Base-by-base conservation (phyloP, 148 eudicot species). In the Persicaria tinctoria region DNA sequence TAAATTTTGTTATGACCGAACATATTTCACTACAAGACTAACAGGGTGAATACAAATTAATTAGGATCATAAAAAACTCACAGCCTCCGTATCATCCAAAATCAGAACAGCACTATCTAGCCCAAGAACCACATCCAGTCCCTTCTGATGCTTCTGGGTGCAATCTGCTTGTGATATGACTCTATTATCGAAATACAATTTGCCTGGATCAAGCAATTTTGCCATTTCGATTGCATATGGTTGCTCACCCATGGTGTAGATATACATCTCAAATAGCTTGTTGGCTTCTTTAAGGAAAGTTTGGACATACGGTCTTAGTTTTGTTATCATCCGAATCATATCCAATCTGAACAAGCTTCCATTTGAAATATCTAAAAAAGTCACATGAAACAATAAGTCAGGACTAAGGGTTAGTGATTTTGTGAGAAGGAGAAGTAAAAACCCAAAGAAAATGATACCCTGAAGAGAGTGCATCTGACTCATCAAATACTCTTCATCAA, bases 161-260 rank as follows among this genome's bases (percentile, higher is more conserved):
- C 91, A 86, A 80, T 95, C 96, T 55, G 81, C 87, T 77, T 92
- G 91, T 27, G 98, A 91, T 60, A 94, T 92, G 66, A 95, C 87
- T 85, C 88, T 84, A 32, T 89, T 86, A 57, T 83, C 60, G 63
- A 92, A 86, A 78, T 89, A 89, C 54, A 83, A 46, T 44, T 73
- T 38, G 16, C 55, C 87, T 46, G 98, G 97, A 78, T 84, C 88
- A 63, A 94, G 90, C 77, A 91, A 83, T 50, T 77, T 84, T 74
- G 96, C 96, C 98, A 95, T 95, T 84, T 90, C 89, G 62, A 85
- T 16, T 13, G 97, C 97, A 79, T 95, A 95, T 8, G 86, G 74
- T 5, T 87, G 86, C 63, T 95, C 97, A 45, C 98, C 98, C 98
- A 92, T 95, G 12, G 98, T 95, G 74, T 95, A 95, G 54, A 95